Conservation (phyloP, 768 basidiomycete species). For the Amanita polypyramis region DNA sequence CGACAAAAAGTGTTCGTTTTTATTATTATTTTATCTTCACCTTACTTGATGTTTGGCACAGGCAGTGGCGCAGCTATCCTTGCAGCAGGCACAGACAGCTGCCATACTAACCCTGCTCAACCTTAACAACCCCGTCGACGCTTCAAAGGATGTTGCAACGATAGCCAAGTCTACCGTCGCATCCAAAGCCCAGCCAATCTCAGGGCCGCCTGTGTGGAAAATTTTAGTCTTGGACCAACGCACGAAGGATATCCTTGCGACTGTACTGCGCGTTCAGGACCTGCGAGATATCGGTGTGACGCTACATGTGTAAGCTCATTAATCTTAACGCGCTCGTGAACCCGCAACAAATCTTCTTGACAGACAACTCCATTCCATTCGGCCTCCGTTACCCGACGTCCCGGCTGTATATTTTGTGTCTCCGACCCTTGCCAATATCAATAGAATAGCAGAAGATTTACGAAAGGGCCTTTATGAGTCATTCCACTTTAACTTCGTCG, state of each 20-base stretch:
- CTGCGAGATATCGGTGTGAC: constrained; percentile 95
- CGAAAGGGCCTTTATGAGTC: constrained; percentile 85
- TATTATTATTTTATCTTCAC: neutral
- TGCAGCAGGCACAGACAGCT: constrained; percentile 83
- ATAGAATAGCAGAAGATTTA: constrained; percentile 89
- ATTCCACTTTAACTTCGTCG: constrained; percentile 92
- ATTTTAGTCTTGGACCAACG: constrained; percentile 89
- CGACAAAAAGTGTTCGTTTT: constrained; percentile 9
- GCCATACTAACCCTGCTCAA: constrained; percentile 82
- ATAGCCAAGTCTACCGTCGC: constrained; percentile 30
- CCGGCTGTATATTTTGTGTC: constrained; percentile 96
- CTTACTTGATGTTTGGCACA: constrained; percentile 7
- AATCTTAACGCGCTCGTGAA: constrained; percentile 5
- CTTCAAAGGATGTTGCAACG: constrained; percentile 17
- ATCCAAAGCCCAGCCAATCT: constrained; percentile 40
- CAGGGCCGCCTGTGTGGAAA: constrained; percentile 88
- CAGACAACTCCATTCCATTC: constrained; percentile 83
- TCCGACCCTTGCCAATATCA: constrained; percentile 78
- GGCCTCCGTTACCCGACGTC: constrained; percentile 89
- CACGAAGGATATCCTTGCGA: constrained; percentile 94
- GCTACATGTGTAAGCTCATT: constrained; percentile 77
- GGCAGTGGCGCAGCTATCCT: constrained; percentile 37
- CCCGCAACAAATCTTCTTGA: neutral
- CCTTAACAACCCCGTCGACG: constrained; percentile 56
- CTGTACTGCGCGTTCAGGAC: constrained; percentile 91